These are phyloP conservation scores for Blastobotrys persicus DNA, from an alignment of 1,139 yeast species.

Conservation along the genomic window DNA sequence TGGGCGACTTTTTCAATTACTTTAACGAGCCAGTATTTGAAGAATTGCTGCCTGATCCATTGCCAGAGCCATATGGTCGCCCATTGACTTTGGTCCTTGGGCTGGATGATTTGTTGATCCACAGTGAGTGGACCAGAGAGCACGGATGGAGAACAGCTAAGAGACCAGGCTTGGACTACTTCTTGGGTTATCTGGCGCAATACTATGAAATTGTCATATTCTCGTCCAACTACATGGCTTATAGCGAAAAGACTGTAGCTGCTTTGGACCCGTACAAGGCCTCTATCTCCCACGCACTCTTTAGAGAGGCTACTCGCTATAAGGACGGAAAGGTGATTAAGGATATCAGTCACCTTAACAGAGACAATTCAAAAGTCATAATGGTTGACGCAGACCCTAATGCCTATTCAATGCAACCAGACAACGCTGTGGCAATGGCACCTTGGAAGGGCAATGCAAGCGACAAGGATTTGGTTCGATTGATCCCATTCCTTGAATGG, in stretches of 20 bases:
- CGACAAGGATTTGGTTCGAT: slow-evolving; percentile 65
- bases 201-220: slow-evolving; percentile 94
- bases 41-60: slow-evolving; percentile 86
- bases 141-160: slow-evolving; percentile 98
- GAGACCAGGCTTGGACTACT: slow-evolving; percentile 97
- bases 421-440: slow-evolving; percentile 77
- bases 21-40: slow-evolving; percentile 94
- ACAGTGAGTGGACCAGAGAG: slow-evolving; percentile 88
- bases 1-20: slow-evolving; percentile 71
- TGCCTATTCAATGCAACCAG: slow-evolving; percentile 80
- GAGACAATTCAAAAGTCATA: slow-evolving; percentile 80
- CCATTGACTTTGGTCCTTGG: slow-evolving; percentile 87
- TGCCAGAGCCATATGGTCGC: slow-evolving; percentile 89
- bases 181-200: slow-evolving; percentile 88
- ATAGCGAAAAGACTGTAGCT: slow-evolving; percentile 78
- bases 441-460: slow-evolving; percentile 88
- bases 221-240: slow-evolving; percentile 80
- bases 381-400: slow-evolving; percentile 77
- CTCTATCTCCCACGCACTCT: slow-evolving; percentile 79
- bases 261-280: slow-evolving; percentile 94
- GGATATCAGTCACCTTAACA: slow-evolving; percentile 84
- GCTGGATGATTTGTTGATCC: slow-evolving; percentile 85
- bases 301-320: slow-evolving; percentile 87
- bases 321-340: slow-evolving; percentile 73
- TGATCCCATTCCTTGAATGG: slow-evolving; percentile 93